Evolutionary conservation across 495 filamentous ascomycete species (phyloP), one percentile per base, ranked within the genome.

Genomic region (Penicillium waksmanii): DNA sequence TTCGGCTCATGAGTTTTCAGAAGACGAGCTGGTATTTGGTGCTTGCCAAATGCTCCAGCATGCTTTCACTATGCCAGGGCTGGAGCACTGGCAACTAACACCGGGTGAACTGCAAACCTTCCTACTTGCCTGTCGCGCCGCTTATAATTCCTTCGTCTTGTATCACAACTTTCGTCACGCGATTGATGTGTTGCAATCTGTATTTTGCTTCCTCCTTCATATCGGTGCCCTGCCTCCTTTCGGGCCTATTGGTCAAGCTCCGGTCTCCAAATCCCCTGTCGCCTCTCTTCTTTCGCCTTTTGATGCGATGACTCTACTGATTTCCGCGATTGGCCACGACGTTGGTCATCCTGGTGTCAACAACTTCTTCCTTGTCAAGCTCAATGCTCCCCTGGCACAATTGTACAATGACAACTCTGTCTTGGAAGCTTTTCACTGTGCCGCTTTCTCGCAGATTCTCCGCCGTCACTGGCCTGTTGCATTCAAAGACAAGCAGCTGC

Each of bases 101-200:
- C 82, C 85, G 67, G 89, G 90, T 91, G 86, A 91, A 71, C 76
- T 97, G 18, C 87, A 85, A 61, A 83, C 82, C 43, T 97, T 97
- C 72, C 78, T 96, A 46, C 78, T 93, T 46, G 91, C 93, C 62
- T 89, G 91, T 68, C 87, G 91, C 51, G 85, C 86, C 48, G 89
- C 96, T 15, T 98, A 98, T 76, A 97, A 97, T 68, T 86, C 84
- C 51, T 96, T 96, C 71, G 92, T 98, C 38, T 90, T 94, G n/a
- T 98, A 98, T 67, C 95, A 98, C 76, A 98, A 98, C 71, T 98
- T 97, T 73, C 91, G 95, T 50, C 95, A 98, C 72, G 95, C 96
- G 7, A 86, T 95, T 52, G 95, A 98, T 77, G 95, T 98, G 40
- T 81, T 97, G 65, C 95, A 98, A 74, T 96, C 95, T 3, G 82